Percentiles rank a stretch among this genome's conserved stretches.
Evolutionary conservation across 2,329 filamentous ascomycete species (phyloP).

Genomic region (Hymenoscyphus fructigenus): DNA sequence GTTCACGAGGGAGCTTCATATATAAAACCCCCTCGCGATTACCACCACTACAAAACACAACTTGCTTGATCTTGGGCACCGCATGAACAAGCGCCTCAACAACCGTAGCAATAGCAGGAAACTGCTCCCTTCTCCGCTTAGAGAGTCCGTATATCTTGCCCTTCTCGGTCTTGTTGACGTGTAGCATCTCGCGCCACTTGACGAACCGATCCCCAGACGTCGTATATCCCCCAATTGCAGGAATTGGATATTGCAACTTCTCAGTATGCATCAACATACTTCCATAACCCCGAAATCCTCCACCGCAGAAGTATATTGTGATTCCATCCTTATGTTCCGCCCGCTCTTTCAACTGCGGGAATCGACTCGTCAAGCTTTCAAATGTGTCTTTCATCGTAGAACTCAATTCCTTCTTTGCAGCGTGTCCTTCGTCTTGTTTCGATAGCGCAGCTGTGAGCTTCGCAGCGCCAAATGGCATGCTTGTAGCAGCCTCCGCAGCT

Average conservation of each 20-base stretch:
- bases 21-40: constrained; percentile 83
- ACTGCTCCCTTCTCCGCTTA: constrained; percentile 73
- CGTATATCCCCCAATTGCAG: constrained; percentile 77
- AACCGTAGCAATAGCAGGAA: constrained; percentile 78
- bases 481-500: constrained; percentile 56
- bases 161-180: constrained; percentile 48
- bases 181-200: constrained; percentile 51
- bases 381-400: constrained; percentile 61
- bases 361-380: constrained; percentile 47
- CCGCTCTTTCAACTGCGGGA: constrained; percentile 52
- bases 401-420: constrained; percentile 47
- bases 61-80: constrained; percentile 68
- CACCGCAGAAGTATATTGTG: constrained; percentile 81
- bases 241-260: constrained; percentile 73
- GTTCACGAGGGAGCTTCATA: constrained; percentile 58
- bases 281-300: constrained; percentile 87
- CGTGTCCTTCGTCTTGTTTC: constrained; percentile 42
- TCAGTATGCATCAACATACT: constrained; percentile 84
- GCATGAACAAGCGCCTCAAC: constrained; percentile 71
- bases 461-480: constrained; percentile 62
- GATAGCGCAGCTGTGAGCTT: constrained; percentile 53
- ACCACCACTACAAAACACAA: constrained; percentile 84
- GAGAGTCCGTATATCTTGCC: constrained; percentile 75
- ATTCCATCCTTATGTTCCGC: constrained; percentile 46
- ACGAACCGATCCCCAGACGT: constrained; percentile 62